Base-by-base conservation (phyloP, 495 filamentous ascomycete genomes). In the Daldinia caldariorum region DNA sequence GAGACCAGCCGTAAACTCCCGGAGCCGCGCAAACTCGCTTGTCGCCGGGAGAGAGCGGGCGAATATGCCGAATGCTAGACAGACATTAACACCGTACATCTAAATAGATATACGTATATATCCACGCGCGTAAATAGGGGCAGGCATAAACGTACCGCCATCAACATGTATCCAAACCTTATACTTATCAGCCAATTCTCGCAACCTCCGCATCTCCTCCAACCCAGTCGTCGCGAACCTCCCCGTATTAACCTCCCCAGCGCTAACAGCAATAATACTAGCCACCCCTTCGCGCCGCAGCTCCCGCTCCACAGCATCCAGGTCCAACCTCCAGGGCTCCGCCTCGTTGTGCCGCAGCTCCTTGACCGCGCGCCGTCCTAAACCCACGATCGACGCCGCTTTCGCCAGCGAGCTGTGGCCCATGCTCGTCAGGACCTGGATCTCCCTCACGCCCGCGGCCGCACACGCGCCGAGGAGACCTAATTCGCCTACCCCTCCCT, bases 191-290 rank as follows among this genome's bases (percentile, higher is more conserved):
- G 91, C 94, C 26, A 97, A 72, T 1, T 77, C 76, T 67, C 94
- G 83, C 41, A 97, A 78, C 50, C 82, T 76, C 47, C 76, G 78
- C 84, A 97, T 86, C 12, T 93, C 87, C 14, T 80, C 78, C 10
- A 81, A 32, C 9, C 85, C 83, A 26, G 78, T 77, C 16, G 89
- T 91, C 2, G 91, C 92, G 78, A 95, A 97, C 6, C 86, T 81
- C 1, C 94, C 94, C 4, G 93, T 97, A 71, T 98, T 97, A 39
- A 97, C 92, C 81, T 98, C 94, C 7, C 91, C 93, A 26, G 89
- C 89, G 26, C 92, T 94, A 7, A 97, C 80, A 13, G 85, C 90
- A 2, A 97, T 85, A 60, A 98, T 93, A 49, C 83, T 90, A 10
- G 84, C 92, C 26, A 84, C 84, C 14, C 84, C 83, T 4, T 76